phyloP scores from a whole-genome alignment of 768 basidiomycete species.

The Lactarius evosmus region DNA sequence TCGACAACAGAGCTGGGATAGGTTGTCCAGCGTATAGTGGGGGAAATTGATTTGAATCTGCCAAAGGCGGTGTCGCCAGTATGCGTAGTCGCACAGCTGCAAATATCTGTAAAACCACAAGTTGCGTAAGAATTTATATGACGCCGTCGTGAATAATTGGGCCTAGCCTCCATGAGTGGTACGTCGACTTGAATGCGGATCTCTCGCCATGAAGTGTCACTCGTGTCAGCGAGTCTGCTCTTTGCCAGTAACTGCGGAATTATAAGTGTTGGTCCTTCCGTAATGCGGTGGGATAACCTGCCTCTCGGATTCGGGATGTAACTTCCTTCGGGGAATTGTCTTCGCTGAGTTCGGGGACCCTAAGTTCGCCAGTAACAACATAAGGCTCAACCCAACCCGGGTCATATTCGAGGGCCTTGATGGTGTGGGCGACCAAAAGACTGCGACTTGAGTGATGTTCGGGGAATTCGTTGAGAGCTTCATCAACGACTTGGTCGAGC shows the following conservation, averaged over 20 bases:
- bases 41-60: constrained; percentile 28
- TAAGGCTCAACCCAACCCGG: constrained; percentile 69
- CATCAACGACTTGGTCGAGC: constrained; percentile 49
- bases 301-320: constrained; percentile 36
- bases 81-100: constrained; percentile 56
- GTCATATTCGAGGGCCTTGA: constrained; percentile 60
- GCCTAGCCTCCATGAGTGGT: constrained; percentile 71
- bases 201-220: constrained; percentile 56
- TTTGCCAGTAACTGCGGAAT: constrained; percentile 37
- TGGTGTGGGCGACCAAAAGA: constrained; percentile 46
- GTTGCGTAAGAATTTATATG: constrained; percentile 18
- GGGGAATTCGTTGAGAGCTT: constrained; percentile 40
- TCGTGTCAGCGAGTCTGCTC: constrained; percentile 41
- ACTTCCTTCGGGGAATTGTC: constrained; percentile 33
- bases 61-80: constrained; percentile 44
- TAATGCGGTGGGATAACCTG: constrained; percentile 35
- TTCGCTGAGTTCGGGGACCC: constrained; percentile 45
- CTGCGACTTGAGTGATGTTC: constrained; percentile 39
- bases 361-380: constrained; percentile 64
- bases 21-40: constrained; percentile 83
- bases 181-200: constrained; percentile 84
- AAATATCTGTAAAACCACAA: constrained; percentile 49
- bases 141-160: not conserved
- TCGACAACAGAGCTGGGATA: constrained; percentile 60
- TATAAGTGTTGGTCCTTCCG: constrained; percentile 28